A percentile compares a stretch with the other conserved stretches of the same genome.
These are phyloP conservation scores for Stylosanthes scabra DNA, from an alignment of 331 rosid species.

Conservation along the genomic window DNA sequence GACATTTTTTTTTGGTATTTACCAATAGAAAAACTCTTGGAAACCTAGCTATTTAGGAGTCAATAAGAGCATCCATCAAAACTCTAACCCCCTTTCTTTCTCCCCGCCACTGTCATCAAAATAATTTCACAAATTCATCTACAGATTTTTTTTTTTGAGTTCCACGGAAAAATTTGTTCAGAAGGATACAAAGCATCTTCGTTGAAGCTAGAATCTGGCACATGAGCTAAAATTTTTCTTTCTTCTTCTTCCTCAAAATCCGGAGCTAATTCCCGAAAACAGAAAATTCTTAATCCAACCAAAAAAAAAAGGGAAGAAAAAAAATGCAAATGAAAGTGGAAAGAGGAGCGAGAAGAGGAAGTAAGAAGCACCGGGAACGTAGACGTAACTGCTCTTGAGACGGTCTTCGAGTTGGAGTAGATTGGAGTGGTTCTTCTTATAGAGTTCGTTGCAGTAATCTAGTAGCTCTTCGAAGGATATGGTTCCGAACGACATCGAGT, in stretches of 20 bases:
- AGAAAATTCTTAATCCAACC: neutral
- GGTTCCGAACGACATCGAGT: constrained; percentile 79
- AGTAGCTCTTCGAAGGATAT: constrained; percentile 89
- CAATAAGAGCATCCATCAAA: too few species aligned
- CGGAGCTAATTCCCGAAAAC: constrained; percentile 42
- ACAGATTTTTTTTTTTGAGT: too few species aligned
- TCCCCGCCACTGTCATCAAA: too few species aligned
- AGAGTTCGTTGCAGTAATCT: constrained; percentile 86
- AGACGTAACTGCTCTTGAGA: constrained; percentile 58
- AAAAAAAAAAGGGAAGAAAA: constrained; percentile 5
- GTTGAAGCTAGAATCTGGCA: constrained; percentile 45
- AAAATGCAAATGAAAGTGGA: neutral
- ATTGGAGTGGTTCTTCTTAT: constrained; percentile 68
- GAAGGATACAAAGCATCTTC: constrained; percentile 80
- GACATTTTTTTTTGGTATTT: too few species aligned
- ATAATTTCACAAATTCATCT: too few species aligned
- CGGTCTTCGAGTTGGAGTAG: constrained; percentile 55
- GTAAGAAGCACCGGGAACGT: constrained; percentile 54
- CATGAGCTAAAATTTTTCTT: constrained; percentile 41
- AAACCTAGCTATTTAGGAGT: too few species aligned
- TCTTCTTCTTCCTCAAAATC: constrained; percentile 59
- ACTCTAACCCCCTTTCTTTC: too few species aligned
- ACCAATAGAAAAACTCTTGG: too few species aligned
- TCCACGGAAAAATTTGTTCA: too few species aligned
- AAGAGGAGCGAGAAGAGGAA: neutral